Conservation (phyloP, 306 rosid species). For the Datisca glomerata region DNA sequence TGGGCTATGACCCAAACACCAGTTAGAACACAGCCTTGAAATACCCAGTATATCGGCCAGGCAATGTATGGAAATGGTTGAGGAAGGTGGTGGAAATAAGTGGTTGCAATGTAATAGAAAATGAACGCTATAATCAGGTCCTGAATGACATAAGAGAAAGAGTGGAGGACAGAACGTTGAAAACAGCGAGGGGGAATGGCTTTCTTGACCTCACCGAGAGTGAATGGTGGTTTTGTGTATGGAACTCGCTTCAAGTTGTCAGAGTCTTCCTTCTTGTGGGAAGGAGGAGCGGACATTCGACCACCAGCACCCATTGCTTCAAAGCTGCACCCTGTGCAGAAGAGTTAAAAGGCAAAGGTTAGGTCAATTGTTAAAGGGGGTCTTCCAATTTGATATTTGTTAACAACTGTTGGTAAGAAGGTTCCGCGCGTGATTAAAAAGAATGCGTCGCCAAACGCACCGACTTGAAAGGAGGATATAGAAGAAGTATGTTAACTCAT, state of each 20-base stretch:
- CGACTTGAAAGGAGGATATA: too few species aligned
- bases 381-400: too few species aligned
- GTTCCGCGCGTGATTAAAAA: too few species aligned
- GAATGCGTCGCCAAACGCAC: too few species aligned
- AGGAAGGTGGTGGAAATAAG: slow-evolving; percentile 32
- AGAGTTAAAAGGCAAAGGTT: too few species aligned
- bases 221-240: slow-evolving; percentile 44
- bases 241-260: slow-evolving; percentile 47
- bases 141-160: slow-evolving; percentile 44
- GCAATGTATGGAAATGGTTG: slow-evolving; percentile 24
- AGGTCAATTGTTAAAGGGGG: too few species aligned
- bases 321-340: too few species aligned
- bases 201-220: slow-evolving; percentile 47
- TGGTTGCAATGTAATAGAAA: slow-evolving; percentile 31
- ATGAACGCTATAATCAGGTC: slow-evolving; percentile 39
- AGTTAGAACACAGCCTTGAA: slow-evolving; percentile 79
- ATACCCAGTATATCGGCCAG: slow-evolving; percentile 47
- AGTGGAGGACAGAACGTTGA: slow-evolving; percentile 42
- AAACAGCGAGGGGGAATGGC: slow-evolving; percentile 72
- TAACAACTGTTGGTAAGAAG: too few species aligned
- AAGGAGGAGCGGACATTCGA: slow-evolving; percentile 50
- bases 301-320: slow-evolving; percentile 99
- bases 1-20: slow-evolving; percentile 97
- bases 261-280: slow-evolving; percentile 26
- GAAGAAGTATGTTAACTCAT: too few species aligned